phyloP scores from a whole-genome alignment of 306 rosid genomes.

The Fragaria nilgerrensis region DNA sequence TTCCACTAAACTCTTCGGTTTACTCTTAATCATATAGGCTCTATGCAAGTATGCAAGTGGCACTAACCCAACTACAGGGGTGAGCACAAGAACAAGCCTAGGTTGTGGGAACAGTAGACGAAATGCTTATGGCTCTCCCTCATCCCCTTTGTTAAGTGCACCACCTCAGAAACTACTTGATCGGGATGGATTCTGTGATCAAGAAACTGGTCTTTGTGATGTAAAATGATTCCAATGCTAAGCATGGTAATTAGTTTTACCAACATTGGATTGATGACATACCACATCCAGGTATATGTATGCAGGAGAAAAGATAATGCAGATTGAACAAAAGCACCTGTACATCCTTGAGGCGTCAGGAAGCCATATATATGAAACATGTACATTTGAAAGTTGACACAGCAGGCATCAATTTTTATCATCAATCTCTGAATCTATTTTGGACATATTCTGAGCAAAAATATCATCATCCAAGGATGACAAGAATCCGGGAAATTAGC shows the following conservation, averaged over 20 bases:
- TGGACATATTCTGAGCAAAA: neutral
- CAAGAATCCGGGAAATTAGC: neutral
- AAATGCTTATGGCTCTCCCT: slow-evolving; percentile 68
- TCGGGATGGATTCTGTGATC: slow-evolving; percentile 58
- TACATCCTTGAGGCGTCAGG: neutral
- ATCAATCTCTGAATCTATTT: neutral
- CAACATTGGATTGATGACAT: neutral
- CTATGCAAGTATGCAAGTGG: slow-evolving; percentile 62
- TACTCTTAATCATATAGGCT: slow-evolving; percentile 29
- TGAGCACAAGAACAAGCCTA: slow-evolving; percentile 55
- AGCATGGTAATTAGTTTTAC: slow-evolving; percentile 5
- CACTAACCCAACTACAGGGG: slow-evolving; percentile 53
- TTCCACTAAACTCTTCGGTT: neutral
- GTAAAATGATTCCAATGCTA: slow-evolving; percentile 34
- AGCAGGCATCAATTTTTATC: neutral
- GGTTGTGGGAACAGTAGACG: slow-evolving; percentile 86
- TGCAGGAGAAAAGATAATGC: slow-evolving; percentile 14
- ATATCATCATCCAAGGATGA: neutral
- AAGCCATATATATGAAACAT: neutral
- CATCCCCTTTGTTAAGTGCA: slow-evolving; percentile 75
- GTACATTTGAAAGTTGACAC: slow-evolving; percentile 3
- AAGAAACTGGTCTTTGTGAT: slow-evolving; percentile 70
- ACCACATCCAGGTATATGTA: neutral
- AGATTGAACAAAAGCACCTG: slow-evolving; percentile 6
- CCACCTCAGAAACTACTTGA: slow-evolving; percentile 68